phyloP scores from a whole-genome alignment of 2,329 filamentous ascomycete genomes.

The Trichoderma endophyticum region DNA sequence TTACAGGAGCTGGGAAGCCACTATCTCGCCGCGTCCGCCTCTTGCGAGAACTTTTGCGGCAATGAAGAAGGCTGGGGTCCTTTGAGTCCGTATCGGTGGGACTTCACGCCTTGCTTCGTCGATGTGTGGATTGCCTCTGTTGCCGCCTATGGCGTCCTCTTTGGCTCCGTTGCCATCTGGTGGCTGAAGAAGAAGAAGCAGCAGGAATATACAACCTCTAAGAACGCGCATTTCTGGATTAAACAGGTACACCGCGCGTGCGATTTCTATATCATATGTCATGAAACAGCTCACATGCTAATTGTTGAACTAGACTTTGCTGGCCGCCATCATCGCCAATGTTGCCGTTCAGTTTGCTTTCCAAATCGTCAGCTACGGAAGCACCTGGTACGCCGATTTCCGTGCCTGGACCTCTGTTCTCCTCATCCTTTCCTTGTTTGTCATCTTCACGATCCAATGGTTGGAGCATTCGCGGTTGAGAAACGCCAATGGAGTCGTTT shows the following conservation, averaged over 20 bases:
- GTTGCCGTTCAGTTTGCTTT: constrained; percentile 70
- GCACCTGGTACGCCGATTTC: constrained; percentile 76
- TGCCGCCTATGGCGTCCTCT: constrained; percentile 73
- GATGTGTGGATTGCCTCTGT: constrained; percentile 83
- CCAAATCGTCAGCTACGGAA: constrained; percentile 67
- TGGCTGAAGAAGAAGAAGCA: constrained; percentile 71
- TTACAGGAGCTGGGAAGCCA: constrained; percentile 50
- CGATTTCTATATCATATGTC: not conserved
- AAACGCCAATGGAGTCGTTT: constrained; percentile 80
- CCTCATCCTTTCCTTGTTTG: constrained; percentile 66
- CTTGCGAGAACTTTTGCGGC: constrained; percentile 69
- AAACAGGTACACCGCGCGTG: constrained; percentile 66
- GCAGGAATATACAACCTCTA: constrained; percentile 62
- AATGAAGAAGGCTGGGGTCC: constrained; percentile 96
- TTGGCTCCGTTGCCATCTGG: constrained; percentile 75
- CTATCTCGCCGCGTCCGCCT: constrained; percentile 55
- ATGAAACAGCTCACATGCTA: not conserved
- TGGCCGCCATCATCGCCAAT: constrained; percentile 65
- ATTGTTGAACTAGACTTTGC: constrained; percentile 44
- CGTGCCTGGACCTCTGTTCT: constrained; percentile 77
- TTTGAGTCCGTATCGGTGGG: constrained; percentile 79
- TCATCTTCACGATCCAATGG: constrained; percentile 80
- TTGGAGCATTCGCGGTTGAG: constrained; percentile 79
- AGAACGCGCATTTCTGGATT: constrained; percentile 88
- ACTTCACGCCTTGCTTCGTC: constrained; percentile 96